Conservation (phyloP, 2,329 filamentous ascomycete species). For the Colletotrichum sp. region DNA sequence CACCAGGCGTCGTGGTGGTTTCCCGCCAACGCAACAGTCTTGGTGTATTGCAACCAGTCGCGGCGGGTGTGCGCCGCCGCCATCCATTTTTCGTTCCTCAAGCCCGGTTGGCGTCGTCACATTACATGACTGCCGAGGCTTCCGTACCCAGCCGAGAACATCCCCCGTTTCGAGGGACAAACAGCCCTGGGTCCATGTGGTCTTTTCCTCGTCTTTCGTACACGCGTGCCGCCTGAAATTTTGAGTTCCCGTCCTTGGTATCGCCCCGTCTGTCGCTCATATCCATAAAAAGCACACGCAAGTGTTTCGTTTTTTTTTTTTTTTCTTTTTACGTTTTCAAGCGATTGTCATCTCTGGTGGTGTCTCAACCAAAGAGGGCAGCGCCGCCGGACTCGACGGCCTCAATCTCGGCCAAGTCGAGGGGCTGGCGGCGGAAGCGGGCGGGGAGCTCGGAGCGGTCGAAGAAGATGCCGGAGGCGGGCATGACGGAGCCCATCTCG, state of each 20-base stretch:
- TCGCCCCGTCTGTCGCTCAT: not conserved
- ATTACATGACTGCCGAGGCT: not conserved
- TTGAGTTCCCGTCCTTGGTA: not conserved
- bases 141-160: not conserved
- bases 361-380: constrained; percentile 51
- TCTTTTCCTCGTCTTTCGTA: not conserved
- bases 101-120: not conserved
- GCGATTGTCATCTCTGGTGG: not conserved
- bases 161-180: not conserved
- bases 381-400: constrained; percentile 94
- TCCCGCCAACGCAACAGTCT: not conserved
- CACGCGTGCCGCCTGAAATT: not conserved
- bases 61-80: not conserved
- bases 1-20: not conserved
- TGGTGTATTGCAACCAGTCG: not conserved
- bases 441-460: constrained; percentile 87
- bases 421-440: constrained; percentile 79
- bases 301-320: not conserved
- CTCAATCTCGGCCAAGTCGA: constrained; percentile 87
- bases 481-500: constrained; percentile 73
- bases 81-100: not conserved
- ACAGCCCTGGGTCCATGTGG: not conserved
- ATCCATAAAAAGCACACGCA: not conserved
- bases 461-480: constrained; percentile 79
- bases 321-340: not conserved